Evolutionary conservation across 495 filamentous ascomycete genomes (phyloP).

Genomic region (Trichocladium uniseriatum): DNA sequence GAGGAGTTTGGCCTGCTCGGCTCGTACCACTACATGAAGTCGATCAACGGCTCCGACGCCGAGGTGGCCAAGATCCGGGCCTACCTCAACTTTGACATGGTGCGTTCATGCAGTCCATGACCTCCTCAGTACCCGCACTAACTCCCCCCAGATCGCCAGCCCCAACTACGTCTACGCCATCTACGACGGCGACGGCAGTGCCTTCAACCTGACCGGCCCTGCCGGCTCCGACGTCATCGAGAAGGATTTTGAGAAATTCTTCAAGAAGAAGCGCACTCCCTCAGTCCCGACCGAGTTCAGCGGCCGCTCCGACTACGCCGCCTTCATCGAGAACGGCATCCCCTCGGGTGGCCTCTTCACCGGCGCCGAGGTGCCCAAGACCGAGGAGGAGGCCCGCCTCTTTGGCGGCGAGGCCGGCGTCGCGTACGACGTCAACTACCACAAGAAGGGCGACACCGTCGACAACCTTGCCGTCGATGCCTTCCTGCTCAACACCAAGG

Average conservation of each 20-base stretch:
- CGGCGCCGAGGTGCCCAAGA: constrained; percentile 60
- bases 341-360: constrained; percentile 59
- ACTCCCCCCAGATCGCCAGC: constrained; percentile 42
- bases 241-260: constrained; percentile 54
- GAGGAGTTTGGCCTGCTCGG: constrained; percentile 62
- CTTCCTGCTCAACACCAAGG: constrained; percentile 51
- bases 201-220: constrained; percentile 54
- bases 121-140: not conserved
- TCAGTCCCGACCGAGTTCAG: constrained; percentile 47
- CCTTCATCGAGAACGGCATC: constrained; percentile 56
- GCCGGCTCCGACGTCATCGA: constrained; percentile 55
- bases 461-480: constrained; percentile 51
- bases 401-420: constrained; percentile 55
- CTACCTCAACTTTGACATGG: constrained; percentile 73
- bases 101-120: not conserved
- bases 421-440: constrained; percentile 55
- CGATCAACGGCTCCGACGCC: constrained; percentile 29
- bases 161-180: constrained; percentile 61
- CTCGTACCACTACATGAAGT: constrained; percentile 47
- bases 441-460: constrained; percentile 47
- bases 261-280: constrained; percentile 31
- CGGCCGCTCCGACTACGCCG: constrained; percentile 60
- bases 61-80: constrained; percentile 48
- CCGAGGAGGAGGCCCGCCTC: constrained; percentile 42
- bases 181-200: constrained; percentile 61